Percentiles rank a stretch among this genome's conserved stretches.
Conservation (phyloP, 23 red algal species). For the Gracilaria vermiculophylla region DNA sequence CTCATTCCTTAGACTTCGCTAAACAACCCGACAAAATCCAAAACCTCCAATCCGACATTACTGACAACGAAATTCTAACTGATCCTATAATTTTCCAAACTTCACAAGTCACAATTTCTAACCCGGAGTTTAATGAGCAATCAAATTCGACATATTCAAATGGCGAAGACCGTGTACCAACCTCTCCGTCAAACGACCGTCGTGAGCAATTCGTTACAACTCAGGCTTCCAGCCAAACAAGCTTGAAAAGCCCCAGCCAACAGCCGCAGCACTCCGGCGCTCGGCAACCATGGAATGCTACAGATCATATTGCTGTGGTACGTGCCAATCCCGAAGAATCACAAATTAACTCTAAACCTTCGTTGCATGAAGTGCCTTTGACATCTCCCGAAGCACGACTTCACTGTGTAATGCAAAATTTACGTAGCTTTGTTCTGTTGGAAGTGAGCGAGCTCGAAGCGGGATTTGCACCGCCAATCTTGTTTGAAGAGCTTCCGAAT, state of each 20-base stretch:
- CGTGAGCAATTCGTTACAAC: background rate
- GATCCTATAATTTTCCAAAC: background rate
- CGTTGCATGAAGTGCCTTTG: background rate
- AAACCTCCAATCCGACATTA: background rate
- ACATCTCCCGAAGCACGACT: background rate
- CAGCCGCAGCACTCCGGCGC: background rate
- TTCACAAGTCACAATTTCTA: background rate
- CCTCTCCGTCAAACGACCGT: background rate
- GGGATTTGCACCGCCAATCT: background rate
- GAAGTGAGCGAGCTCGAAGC: background rate
- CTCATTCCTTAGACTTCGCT: background rate
- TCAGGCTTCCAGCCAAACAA: background rate
- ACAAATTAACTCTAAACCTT: background rate
- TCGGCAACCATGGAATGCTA: background rate
- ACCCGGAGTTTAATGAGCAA: background rate
- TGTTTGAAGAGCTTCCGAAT: constrained; percentile 8
- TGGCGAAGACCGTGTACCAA: background rate
- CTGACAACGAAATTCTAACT: background rate
- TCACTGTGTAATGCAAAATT: background rate
- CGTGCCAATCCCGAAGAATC: background rate
- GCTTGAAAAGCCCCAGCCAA: background rate
- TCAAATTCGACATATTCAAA: background rate
- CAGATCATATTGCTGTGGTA: background rate
- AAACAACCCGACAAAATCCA: background rate
- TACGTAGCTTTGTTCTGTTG: background rate